A percentile compares a stretch with the other conserved stretches of the same genome.
Evolutionary conservation across 495 filamentous ascomycete species (phyloP).

Genomic region (Penicillium cinerascens): DNA sequence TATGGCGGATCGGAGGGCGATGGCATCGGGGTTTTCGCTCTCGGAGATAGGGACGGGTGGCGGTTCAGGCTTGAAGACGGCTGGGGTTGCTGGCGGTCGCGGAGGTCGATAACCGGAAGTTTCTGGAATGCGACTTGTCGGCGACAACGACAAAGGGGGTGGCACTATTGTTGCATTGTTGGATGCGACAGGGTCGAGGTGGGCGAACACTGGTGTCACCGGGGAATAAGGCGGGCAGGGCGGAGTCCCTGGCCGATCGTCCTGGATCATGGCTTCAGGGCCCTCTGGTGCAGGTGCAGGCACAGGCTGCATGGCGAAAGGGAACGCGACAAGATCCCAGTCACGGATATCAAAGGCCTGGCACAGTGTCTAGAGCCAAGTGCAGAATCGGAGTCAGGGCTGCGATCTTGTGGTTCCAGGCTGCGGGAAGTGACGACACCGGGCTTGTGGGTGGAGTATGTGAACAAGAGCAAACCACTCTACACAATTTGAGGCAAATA

Average conservation of each 20-base stretch:
- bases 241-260: conserved; percentile 38
- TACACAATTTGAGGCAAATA: background rate
- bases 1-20: conserved; percentile 76
- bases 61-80: conserved; percentile 45
- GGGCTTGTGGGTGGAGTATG: background rate
- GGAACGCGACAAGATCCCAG: background rate
- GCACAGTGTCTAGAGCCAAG: conserved; percentile 1
- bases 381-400: conserved; percentile 5
- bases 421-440: conserved; percentile 13
- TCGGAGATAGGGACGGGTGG: conserved; percentile 65
- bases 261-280: conserved; percentile 4
- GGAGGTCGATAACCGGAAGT: conserved; percentile 9
- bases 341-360: background rate
- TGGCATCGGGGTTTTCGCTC: conserved; percentile 76
- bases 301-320: conserved; percentile 7
- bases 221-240: conserved; percentile 48
- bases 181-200: conserved; percentile 35
- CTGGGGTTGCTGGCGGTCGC: conserved; percentile 15
- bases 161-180: conserved; percentile 34
- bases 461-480: background rate
- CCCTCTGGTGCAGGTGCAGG: background rate
- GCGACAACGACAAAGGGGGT: conserved; percentile 32
- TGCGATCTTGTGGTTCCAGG: conserved; percentile 8
- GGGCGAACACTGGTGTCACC: conserved; percentile 43
- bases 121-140: conserved; percentile 19